Evolutionary conservation across 345 rosid genomes (phyloP).

Genomic region (Populus ilicifolia): DNA sequence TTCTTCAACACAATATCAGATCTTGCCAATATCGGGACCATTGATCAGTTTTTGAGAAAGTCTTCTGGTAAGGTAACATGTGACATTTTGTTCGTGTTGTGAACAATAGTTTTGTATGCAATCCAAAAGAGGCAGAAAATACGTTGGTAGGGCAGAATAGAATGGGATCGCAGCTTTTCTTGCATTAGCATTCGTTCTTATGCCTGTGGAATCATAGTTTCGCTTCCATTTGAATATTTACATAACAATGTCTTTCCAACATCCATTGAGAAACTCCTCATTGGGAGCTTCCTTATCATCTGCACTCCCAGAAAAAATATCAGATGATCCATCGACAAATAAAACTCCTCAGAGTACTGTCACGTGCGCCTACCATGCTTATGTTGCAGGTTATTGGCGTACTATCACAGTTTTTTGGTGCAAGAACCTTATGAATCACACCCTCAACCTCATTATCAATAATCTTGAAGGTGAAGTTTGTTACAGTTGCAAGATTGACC

Average conservation of each 20-base stretch:
- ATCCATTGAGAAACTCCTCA: conserved; percentile 16
- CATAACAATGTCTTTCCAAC: conserved; percentile 6
- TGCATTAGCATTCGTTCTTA: neutral
- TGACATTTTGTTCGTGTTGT: neutral
- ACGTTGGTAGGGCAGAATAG: neutral
- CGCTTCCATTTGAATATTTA: neutral
- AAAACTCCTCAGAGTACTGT: conserved; percentile 72
- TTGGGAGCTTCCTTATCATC: conserved; percentile 8
- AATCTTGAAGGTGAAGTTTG: conserved; percentile 53
- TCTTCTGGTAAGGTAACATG: neutral
- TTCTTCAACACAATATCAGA: neutral
- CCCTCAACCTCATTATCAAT: conserved; percentile 57
- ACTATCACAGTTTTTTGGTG: conserved; percentile 66
- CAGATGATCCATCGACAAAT: conserved; percentile 43
- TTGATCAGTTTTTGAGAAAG: neutral
- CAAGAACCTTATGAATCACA: conserved; percentile 68
- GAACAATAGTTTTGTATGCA: neutral
- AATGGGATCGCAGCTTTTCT: no score
- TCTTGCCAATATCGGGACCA: neutral
- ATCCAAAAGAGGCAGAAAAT: neutral
- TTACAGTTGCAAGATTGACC: conserved; percentile 60
- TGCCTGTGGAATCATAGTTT: neutral
- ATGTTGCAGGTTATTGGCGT: conserved; percentile 60
- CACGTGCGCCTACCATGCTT: conserved; percentile 63
- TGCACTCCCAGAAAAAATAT: conserved; percentile 39